Evolutionary conservation across 805 yeast species (phyloP).

Genomic region (Saturnispora ahearnii): DNA sequence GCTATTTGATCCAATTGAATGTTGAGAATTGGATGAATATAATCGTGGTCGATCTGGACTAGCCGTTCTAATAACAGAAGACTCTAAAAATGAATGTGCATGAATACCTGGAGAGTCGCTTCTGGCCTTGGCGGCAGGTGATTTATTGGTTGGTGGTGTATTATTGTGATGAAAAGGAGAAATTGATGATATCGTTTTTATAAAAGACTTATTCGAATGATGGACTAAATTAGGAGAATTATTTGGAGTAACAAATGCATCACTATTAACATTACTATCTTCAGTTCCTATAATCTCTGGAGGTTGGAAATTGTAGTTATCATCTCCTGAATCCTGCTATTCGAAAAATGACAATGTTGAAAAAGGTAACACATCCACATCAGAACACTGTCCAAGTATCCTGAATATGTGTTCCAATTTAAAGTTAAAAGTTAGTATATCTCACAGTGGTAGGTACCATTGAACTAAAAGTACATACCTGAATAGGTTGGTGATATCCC

Average conservation of each 20-base stretch:
- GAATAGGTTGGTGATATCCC: constrained; percentile 27
- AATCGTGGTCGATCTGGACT: constrained; percentile 9
- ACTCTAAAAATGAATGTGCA: constrained; percentile 11
- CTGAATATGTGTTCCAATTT: neutral
- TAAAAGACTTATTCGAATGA: constrained; percentile 4
- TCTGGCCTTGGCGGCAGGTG: constrained; percentile 11
- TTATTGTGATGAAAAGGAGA: constrained; percentile 10
- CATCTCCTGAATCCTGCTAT: constrained; percentile 1
- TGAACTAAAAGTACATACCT: constrained; percentile 17
- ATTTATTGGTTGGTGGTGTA: constrained; percentile 4
- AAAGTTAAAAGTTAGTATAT: neutral
- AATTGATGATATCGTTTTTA: constrained; percentile 6
- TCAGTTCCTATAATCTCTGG: constrained; percentile 6
- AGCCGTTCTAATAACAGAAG: constrained; percentile 7
- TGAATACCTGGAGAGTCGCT: constrained; percentile 10
- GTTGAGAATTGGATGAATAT: neutral
- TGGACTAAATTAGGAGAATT: neutral
- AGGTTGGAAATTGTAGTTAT: constrained; percentile 7
- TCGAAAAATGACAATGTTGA: neutral
- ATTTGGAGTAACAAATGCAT: constrained; percentile 4
- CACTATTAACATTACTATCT: neutral
- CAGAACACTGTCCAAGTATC: neutral
- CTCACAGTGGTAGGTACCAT: neutral
- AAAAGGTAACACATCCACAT: neutral
- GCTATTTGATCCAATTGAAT: constrained; percentile 6